These are phyloP conservation scores for Russula olivacea DNA, from an alignment of 768 basidiomycete genomes.

Conservation along the genomic window DNA sequence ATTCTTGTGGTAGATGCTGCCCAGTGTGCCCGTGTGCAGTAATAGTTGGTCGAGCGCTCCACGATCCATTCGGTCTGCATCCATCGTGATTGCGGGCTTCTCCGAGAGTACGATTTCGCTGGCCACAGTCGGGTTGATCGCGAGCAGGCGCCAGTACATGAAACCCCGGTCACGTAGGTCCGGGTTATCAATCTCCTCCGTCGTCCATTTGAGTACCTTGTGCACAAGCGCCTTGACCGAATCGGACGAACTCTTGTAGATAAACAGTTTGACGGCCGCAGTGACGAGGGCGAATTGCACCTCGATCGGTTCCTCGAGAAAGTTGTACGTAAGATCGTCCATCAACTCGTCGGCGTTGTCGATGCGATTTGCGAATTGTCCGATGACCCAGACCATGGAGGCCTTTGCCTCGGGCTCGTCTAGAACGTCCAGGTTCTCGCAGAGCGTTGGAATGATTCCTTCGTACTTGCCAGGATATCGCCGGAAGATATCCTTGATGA, in stretches of 20 bases:
- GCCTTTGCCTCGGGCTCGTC: slow-evolving; percentile 98
- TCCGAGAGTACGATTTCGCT: slow-evolving; percentile 87
- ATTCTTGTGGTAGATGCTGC: slow-evolving; percentile 97
- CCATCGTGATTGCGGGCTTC: slow-evolving; percentile 96
- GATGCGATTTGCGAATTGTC: slow-evolving; percentile 92
- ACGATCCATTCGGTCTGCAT: slow-evolving; percentile 95
- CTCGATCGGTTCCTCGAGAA: slow-evolving; percentile 36
- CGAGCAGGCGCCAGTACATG: slow-evolving; percentile 99
- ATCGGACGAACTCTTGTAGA: slow-evolving; percentile 79
- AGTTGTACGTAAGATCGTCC: slow-evolving; percentile 49
- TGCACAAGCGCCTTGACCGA: slow-evolving; percentile 85
- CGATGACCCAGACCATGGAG: slow-evolving; percentile 96
- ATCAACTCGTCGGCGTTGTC: slow-evolving; percentile 94
- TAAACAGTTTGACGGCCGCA: slow-evolving; percentile 92
- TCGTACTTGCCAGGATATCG: slow-evolving; percentile 96
- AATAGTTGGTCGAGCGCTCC: slow-evolving; percentile 92
- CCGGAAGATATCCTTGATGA: slow-evolving; percentile 97
- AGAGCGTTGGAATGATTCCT: slow-evolving; percentile 88
- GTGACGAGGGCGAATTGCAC: slow-evolving; percentile 94
- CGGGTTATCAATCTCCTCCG: slow-evolving; percentile 97
- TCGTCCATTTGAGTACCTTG: slow-evolving; percentile 94
- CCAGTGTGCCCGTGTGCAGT: slow-evolving; percentile 87
- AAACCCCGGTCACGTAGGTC: slow-evolving; percentile 96
- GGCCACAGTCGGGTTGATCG: slow-evolving; percentile 84
- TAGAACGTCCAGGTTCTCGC: slow-evolving; percentile 83